phyloP scores from a whole-genome alignment of 306 rosid genomes.

The Cicer bijugum region DNA sequence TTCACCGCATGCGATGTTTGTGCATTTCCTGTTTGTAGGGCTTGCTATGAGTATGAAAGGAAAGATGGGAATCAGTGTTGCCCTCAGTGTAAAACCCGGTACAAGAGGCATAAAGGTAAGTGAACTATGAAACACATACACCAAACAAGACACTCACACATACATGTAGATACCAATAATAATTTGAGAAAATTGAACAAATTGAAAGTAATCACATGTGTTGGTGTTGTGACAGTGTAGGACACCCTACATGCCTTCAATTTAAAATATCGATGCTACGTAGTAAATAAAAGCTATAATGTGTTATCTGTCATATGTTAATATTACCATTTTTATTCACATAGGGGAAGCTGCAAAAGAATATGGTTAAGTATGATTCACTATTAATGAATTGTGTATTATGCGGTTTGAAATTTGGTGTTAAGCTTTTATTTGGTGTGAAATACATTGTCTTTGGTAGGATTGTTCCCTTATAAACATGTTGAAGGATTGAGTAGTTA shows the following conservation, averaged over 20 bases:
- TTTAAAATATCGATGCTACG: too few relatives aligned
- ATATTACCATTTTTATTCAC: too few relatives aligned
- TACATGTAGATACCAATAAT: too few relatives aligned
- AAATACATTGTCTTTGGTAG: neutral
- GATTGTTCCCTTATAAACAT: neutral
- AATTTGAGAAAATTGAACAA: too few relatives aligned
- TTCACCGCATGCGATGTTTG: conserved; percentile 82
- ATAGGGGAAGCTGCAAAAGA: too few relatives aligned
- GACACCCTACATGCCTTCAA: too few relatives aligned
- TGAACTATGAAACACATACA: neutral
- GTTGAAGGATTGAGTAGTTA: neutral
- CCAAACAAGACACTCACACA: too few relatives aligned
- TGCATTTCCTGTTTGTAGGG: conserved; percentile 88
- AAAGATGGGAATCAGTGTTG: conserved; percentile 94
- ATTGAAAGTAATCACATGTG: too few relatives aligned
- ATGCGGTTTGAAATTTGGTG: neutral
- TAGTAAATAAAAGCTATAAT: too few relatives aligned
- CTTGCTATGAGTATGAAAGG: conserved; percentile 97
- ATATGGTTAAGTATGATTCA: too few relatives aligned
- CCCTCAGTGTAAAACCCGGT: conserved; percentile 95
- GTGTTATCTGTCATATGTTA: neutral
- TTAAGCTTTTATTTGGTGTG: conserved; percentile 6
- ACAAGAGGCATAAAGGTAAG: conserved; percentile 89
- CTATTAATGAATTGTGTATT: too few relatives aligned
- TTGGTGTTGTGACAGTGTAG: too few relatives aligned